Percentiles rank a stretch among this genome's conserved stretches.
phyloP scores from a whole-genome alignment of 2,329 filamentous ascomycete species.

The Verticillium zaregamsianum region DNA sequence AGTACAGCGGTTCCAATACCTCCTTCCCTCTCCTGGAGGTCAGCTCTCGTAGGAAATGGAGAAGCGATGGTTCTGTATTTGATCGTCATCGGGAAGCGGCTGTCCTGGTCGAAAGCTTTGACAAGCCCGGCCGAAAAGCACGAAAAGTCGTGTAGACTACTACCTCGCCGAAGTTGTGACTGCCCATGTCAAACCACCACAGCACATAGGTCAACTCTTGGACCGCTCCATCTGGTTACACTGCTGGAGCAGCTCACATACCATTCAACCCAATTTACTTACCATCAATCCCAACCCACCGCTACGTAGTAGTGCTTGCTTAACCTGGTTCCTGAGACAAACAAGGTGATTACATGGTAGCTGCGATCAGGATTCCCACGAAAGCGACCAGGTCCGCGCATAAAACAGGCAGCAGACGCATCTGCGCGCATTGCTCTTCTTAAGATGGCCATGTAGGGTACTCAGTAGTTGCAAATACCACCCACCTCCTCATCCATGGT shows the following conservation, averaged over 20 bases:
- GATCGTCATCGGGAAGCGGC: no score
- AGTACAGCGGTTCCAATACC: no score
- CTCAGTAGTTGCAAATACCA: constrained; percentile 52
- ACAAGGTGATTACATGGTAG: neutral
- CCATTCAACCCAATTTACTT: constrained; percentile 30
- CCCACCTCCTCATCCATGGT: constrained; percentile 79
- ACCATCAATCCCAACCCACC: constrained; percentile 34
- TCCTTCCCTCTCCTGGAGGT: no score
- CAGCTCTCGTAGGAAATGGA: no score
- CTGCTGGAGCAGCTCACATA: constrained; percentile 28
- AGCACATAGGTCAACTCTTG: constrained; percentile 15
- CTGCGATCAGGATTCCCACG: neutral
- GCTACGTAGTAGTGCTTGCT: neutral
- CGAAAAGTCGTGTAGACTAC: no score
- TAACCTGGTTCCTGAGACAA: neutral
- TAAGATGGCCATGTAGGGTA: neutral
- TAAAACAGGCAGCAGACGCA: neutral
- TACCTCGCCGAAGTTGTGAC: no score
- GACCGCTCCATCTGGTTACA: constrained; percentile 30
- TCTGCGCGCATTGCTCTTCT: neutral
- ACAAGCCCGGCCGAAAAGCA: no score
- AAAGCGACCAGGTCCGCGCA: neutral
- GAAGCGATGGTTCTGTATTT: no score
- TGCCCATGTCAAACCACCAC: no score
- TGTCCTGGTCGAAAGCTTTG: no score